Evolutionary conservation across 345 rosid genomes (phyloP).

Genomic region (Eucalyptus urophylla): DNA sequence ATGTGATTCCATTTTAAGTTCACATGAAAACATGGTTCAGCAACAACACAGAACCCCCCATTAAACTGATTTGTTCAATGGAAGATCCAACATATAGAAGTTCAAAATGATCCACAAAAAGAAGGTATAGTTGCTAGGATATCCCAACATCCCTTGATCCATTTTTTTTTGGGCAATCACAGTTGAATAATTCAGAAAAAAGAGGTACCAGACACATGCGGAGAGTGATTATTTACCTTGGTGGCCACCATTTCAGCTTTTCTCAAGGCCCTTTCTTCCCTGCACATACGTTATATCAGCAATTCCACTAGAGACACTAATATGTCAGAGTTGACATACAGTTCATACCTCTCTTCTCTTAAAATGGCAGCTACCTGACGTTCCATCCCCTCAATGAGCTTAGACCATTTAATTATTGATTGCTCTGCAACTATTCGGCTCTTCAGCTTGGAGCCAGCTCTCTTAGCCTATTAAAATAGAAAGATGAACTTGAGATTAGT

Average conservation of each 20-base stretch:
- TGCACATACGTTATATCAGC: conserved; percentile 14
- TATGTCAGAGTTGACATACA: neutral
- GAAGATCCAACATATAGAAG: neutral
- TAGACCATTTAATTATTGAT: conserved; percentile 81
- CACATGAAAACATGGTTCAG: neutral
- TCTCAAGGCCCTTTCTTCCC: conserved; percentile 81
- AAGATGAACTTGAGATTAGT: neutral
- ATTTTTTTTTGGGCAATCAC: neutral
- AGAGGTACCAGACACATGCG: neutral
- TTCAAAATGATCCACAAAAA: neutral
- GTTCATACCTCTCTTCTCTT: conserved; percentile 72
- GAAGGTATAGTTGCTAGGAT: neutral
- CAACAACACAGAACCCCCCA: neutral
- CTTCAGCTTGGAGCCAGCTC: conserved; percentile 85
- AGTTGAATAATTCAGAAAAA: neutral
- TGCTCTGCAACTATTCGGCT: conserved; percentile 78
- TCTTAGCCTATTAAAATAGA: conserved; percentile 50
- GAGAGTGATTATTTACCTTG: conserved; percentile 39
- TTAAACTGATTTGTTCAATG: neutral
- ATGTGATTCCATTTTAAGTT: neutral
- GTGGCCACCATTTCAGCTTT: conserved; percentile 96
- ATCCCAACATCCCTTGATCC: neutral
- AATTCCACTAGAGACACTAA: conserved; percentile 1
- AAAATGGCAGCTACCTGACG: conserved; percentile 59
- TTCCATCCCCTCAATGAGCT: conserved; percentile 80